Conservation (phyloP, 805 yeast genomes). For the Starmerella khaoyaiensis region DNA sequence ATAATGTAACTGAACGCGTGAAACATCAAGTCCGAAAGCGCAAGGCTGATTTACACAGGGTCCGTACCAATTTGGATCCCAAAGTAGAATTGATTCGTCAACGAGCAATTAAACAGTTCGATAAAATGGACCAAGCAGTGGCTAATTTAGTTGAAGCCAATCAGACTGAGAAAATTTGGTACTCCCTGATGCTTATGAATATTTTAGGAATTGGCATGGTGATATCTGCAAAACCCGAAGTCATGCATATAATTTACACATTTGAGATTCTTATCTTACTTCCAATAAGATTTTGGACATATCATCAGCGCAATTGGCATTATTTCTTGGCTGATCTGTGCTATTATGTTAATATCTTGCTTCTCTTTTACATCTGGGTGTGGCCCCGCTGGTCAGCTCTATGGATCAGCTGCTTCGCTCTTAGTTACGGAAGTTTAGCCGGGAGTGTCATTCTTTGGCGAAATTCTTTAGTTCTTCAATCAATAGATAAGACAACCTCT, state of each 20-base stretch:
- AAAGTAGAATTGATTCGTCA: constrained; percentile 24
- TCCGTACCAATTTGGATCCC: constrained; percentile 13
- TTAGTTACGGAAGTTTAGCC: constrained; percentile 76
- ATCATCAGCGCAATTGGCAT: constrained; percentile 65
- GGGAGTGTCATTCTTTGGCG: constrained; percentile 96
- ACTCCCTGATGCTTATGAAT: constrained; percentile 54
- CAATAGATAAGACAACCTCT: constrained; percentile 82
- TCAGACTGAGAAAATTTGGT: constrained; percentile 64
- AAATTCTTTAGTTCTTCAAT: constrained; percentile 81
- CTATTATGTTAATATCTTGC: constrained; percentile 69
- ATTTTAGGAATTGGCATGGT: constrained; percentile 62
- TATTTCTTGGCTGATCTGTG: constrained; percentile 87
- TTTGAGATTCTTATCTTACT: constrained; percentile 45
- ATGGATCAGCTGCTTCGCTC: constrained; percentile 72
- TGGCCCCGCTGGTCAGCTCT: constrained; percentile 61
- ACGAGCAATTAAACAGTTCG: constrained; percentile 22
- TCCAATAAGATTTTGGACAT: constrained; percentile 77
- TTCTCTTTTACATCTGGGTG: constrained; percentile 66
- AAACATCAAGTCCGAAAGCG: constrained; percentile 13
- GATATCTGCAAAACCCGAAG: constrained; percentile 64
- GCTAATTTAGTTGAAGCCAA: constrained; percentile 22
- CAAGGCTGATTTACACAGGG: constrained; percentile 9
- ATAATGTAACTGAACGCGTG: constrained; percentile 20
- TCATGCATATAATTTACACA: constrained; percentile 67
- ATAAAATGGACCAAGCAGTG: constrained; percentile 24